Evolutionary conservation across 345 rosid genomes (phyloP).

Genomic region (Eucalyptus virginea): DNA sequence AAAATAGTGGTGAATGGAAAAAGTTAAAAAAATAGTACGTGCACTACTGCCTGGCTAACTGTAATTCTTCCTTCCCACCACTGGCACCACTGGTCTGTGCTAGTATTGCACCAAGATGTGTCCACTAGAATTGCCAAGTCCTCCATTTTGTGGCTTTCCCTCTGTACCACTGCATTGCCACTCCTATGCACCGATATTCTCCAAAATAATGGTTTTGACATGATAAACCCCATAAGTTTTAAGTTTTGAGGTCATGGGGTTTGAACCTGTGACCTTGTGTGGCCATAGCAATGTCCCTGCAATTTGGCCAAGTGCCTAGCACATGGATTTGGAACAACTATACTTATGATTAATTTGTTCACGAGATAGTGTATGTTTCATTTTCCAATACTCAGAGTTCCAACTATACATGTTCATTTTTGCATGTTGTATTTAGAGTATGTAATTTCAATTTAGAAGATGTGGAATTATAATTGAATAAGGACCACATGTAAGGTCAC

Average conservation of each 20-base stretch:
- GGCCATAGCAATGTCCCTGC: neutral
- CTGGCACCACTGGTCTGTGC: neutral
- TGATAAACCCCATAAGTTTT: neutral
- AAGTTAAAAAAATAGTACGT: fast-evolving
- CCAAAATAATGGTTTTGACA: neutral
- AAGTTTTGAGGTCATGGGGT: neutral
- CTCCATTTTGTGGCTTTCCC: neutral
- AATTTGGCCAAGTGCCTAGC: neutral
- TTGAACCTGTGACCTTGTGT: neutral
- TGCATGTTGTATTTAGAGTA: neutral
- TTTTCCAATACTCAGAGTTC: neutral
- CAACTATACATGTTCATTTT: neutral
- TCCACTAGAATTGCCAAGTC: neutral
- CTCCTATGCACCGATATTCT: neutral
- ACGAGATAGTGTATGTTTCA: neutral
- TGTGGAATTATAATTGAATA: neutral
- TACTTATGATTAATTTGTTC: neutral
- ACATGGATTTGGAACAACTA: neutral
- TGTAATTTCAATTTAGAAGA: neutral
- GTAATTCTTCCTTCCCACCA: neutral
- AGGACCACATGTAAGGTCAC: neutral
- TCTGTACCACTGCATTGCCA: neutral
- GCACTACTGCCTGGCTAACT: neutral
- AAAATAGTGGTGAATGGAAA: neutral
- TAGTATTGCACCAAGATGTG: neutral